Evolutionary conservation across 1,139 yeast species (phyloP).

Genomic region (Debaryomyces robertsiae): DNA sequence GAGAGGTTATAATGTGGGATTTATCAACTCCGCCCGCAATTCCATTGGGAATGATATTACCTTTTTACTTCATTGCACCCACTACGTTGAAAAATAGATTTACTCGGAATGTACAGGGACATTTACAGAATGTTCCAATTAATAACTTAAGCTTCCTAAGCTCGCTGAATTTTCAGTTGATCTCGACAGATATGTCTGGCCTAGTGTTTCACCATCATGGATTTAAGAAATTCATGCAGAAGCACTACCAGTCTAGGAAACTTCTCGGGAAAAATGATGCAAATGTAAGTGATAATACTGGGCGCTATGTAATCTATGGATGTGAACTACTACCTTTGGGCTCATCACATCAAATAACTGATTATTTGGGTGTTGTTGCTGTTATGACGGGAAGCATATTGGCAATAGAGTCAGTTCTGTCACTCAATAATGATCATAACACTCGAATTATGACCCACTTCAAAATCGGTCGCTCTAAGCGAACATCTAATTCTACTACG

Average conservation of each 20-base stretch:
- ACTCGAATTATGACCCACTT: slow-evolving; percentile 51
- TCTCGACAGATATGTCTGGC: slow-evolving; percentile 64
- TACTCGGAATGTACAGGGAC: slow-evolving; percentile 49
- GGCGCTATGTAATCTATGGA: slow-evolving; percentile 23
- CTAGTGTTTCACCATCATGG: slow-evolving; percentile 62
- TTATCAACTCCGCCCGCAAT: slow-evolving; percentile 16
- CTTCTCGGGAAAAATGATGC: slow-evolving; percentile 54
- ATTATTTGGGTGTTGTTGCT: slow-evolving; percentile 61
- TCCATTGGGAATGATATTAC: slow-evolving; percentile 13
- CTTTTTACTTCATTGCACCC: slow-evolving; percentile 32
- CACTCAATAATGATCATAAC: slow-evolving; percentile 40
- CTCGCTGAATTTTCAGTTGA: slow-evolving; percentile 55
- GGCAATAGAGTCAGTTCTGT: slow-evolving; percentile 57
- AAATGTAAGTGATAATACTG: slow-evolving; percentile 18
- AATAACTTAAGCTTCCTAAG: slow-evolving; percentile 57
- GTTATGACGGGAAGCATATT: slow-evolving; percentile 56
- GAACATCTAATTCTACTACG: slow-evolving; percentile 13
- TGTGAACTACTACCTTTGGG: slow-evolving; percentile 59
- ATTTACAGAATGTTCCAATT: slow-evolving; percentile 48
- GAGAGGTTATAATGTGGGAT: slow-evolving; percentile 36
- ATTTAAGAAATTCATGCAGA: slow-evolving; percentile 54
- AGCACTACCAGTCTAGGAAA: slow-evolving; percentile 50
- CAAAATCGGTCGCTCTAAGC: slow-evolving; percentile 51
- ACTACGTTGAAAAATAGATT: slow-evolving; percentile 30
- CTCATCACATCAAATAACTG: slow-evolving; percentile 51